Percentiles rank a stretch among this genome's conserved stretches.
phyloP scores from a whole-genome alignment of 176 grass and related monocot genomes.

The Zoysia pacifica region DNA sequence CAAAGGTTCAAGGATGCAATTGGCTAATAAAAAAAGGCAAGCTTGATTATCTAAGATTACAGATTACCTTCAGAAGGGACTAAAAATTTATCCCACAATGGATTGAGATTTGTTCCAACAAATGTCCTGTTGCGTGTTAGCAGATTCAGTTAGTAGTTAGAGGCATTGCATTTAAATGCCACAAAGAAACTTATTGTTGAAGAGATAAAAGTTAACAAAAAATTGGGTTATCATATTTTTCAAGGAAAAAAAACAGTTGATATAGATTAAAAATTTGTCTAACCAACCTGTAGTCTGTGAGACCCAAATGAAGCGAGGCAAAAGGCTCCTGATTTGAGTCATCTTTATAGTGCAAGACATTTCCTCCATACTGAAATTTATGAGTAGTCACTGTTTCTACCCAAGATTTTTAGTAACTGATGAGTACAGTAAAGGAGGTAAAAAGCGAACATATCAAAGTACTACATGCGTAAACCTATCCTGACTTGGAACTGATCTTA shows the following conservation, averaged over 20 bases:
- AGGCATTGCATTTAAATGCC: conserved; percentile 5
- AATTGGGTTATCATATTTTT: neutral
- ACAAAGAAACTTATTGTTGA: neutral
- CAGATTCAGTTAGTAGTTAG: conserved; percentile 2
- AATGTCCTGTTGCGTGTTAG: conserved; percentile 70
- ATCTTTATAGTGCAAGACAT: conserved; percentile 51
- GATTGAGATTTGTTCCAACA: conserved; percentile 95
- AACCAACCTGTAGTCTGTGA: conserved; percentile 90
- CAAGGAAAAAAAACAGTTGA: neutral
- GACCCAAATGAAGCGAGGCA: conserved; percentile 77
- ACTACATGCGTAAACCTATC: conserved; percentile 15
- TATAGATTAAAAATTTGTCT: conserved; percentile 17
- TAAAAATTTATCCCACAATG: conserved; percentile 78
- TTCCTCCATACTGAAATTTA: conserved; percentile 74
- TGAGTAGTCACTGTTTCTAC: conserved; percentile 6
- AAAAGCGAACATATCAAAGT: conserved; percentile 2
- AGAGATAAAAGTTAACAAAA: neutral
- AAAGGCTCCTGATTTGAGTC: conserved; percentile 35
- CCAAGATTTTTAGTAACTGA: neutral
- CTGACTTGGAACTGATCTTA: neutral
- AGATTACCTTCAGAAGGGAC: conserved; percentile 70
- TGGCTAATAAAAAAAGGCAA: neutral
- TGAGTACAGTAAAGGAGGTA: neutral
- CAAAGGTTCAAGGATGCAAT: neutral
- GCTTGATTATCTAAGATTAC: neutral